These are phyloP conservation scores for Malus fusca DNA, from an alignment of 306 rosid genomes.

Conservation along the genomic window DNA sequence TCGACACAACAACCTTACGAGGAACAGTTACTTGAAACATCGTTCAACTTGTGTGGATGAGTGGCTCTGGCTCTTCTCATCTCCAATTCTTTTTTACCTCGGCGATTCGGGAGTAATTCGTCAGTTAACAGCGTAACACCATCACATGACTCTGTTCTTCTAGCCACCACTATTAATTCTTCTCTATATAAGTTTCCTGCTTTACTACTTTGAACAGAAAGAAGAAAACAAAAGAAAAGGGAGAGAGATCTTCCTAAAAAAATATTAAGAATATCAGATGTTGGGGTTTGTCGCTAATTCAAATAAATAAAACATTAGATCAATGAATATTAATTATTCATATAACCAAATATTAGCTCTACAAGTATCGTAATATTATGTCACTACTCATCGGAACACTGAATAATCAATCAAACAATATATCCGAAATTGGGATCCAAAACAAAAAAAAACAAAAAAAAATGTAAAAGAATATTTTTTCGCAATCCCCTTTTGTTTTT, in stretches of 20 bases:
- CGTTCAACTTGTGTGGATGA: neutral
- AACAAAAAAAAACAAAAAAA: neutral
- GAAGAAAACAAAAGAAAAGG: neutral
- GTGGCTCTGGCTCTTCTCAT: neutral
- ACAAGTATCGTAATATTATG: neutral
- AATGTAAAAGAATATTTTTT: neutral
- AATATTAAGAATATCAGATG: neutral
- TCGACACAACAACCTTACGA: too few relatives aligned
- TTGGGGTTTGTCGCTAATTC: neutral
- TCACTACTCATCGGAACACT: neutral
- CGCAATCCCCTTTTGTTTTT: neutral
- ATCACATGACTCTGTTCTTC: too few relatives aligned
- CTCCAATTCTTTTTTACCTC: neutral
- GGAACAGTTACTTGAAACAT: neutral
- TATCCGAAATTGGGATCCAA: neutral
- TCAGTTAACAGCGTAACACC: neutral
- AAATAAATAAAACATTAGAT: neutral
- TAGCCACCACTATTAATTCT: too few relatives aligned
- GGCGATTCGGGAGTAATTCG: neutral
- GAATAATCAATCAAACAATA: constrained; percentile 5
- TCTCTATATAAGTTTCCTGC: neutral
- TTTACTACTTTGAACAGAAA: neutral
- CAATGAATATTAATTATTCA: too few relatives aligned
- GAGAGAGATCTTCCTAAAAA: neutral
- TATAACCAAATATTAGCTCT: neutral